Conservation (phyloP, 1,139 yeast genomes). For the Nakaseomyces nivariensis region DNA sequence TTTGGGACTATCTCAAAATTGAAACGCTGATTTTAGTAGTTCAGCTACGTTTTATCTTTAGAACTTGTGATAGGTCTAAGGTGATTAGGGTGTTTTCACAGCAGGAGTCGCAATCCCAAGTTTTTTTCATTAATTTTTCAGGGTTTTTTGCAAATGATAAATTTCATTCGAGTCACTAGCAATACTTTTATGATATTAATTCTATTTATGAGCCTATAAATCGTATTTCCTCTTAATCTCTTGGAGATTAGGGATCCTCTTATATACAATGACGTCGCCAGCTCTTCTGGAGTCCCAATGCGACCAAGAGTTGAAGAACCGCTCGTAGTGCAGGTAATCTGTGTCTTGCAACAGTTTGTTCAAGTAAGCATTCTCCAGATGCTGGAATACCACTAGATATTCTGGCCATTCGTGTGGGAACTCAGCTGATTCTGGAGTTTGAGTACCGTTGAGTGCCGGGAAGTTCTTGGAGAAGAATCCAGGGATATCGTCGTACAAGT, state of each 20-base stretch:
- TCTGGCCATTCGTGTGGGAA: constrained; percentile 52
- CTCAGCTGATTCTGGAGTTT: constrained; percentile 10
- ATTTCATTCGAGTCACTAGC: too few relatives aligned
- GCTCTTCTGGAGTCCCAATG: constrained; percentile 81
- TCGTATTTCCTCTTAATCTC: neutral
- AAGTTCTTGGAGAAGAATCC: constrained; percentile 41
- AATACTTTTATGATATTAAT: neutral
- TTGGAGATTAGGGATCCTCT: constrained; percentile 8
- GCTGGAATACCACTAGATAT: constrained; percentile 63
- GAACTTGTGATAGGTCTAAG: too few relatives aligned
- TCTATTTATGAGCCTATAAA: neutral
- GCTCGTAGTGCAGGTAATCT: constrained; percentile 38
- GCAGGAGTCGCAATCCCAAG: too few relatives aligned
- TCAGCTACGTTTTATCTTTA: too few relatives aligned
- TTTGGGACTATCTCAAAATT: too few relatives aligned
- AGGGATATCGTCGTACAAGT: constrained; percentile 58
- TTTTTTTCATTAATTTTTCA: too few relatives aligned
- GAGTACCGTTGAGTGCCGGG: constrained; percentile 17
- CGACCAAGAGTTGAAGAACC: constrained; percentile 67
- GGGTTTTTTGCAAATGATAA: too few relatives aligned
- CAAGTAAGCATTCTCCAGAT: constrained; percentile 39
- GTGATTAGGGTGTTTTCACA: too few relatives aligned
- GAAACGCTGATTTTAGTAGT: too few relatives aligned
- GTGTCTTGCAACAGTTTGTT: constrained; percentile 33
- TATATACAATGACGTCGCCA: constrained; percentile 67